Evolutionary conservation across 2,329 filamentous ascomycete genomes (phyloP).

Genomic region (Botryotinia convoluta): DNA sequence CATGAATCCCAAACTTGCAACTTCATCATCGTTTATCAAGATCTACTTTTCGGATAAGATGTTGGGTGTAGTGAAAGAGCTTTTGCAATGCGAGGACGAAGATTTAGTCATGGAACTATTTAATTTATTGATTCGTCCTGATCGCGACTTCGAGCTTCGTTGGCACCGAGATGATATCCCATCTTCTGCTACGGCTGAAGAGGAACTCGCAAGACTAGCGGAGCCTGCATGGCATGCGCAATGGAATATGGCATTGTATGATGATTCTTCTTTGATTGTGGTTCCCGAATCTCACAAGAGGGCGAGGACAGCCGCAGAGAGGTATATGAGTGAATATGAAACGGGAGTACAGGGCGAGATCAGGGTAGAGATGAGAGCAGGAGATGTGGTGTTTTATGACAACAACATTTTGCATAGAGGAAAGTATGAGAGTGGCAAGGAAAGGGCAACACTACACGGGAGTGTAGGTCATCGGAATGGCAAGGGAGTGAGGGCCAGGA

Average conservation of each 20-base stretch:
- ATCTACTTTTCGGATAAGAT: constrained; percentile 71
- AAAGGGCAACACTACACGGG: constrained; percentile 71
- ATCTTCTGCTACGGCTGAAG: constrained; percentile 59
- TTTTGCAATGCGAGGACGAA: constrained; percentile 57
- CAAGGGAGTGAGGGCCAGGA: constrained; percentile 58
- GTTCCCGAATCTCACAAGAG: constrained; percentile 74
- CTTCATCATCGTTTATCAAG: constrained; percentile 58
- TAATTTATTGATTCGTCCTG: constrained; percentile 78
- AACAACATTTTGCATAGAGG: constrained; percentile 83
- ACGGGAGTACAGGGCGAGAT: constrained; percentile 59
- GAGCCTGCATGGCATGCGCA: constrained; percentile 72
- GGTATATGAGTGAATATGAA: constrained; percentile 64
- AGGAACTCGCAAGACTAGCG: constrained; percentile 62
- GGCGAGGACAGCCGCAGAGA: constrained; percentile 67
- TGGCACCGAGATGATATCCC: constrained; percentile 88
- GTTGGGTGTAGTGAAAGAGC: constrained; percentile 59
- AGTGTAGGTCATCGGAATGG: constrained; percentile 62
- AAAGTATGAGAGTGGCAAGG: constrained; percentile 56
- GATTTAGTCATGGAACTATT: constrained; percentile 82
- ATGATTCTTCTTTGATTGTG: constrained; percentile 70
- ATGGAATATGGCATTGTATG: constrained; percentile 81
- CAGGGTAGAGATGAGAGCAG: constrained; percentile 63
- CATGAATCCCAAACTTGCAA: constrained; percentile 68
- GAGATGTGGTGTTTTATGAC: constrained; percentile 84
- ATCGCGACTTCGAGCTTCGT: constrained; percentile 66